A percentile compares a stretch with the other conserved stretches of the same genome.
Conservation (phyloP, 2,329 filamentous ascomycete species). For the Cercospora canescens region DNA sequence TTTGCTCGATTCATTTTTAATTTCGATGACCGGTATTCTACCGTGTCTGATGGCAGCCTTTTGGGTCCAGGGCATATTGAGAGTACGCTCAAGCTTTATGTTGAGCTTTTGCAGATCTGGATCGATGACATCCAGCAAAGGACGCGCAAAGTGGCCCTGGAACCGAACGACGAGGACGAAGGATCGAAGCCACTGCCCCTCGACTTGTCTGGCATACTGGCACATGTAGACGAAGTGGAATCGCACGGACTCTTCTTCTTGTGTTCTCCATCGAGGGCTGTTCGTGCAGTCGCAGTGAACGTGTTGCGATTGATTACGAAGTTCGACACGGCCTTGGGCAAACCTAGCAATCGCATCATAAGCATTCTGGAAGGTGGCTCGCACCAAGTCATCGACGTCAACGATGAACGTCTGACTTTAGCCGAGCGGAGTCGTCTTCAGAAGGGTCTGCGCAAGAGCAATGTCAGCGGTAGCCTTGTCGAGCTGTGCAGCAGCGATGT, state of each 20-base stretch:
- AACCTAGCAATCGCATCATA: constrained; percentile 75
- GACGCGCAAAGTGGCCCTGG: constrained; percentile 68
- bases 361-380: constrained; percentile 90
- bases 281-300: constrained; percentile 86
- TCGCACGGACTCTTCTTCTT: constrained; percentile 96
- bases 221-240: constrained; percentile 94
- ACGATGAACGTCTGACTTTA: constrained; percentile 86
- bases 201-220: constrained; percentile 83
- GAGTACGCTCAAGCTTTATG: constrained; percentile 86
- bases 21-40: constrained; percentile 95
- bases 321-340: constrained; percentile 86
- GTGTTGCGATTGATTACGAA: constrained; percentile 90
- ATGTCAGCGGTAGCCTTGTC: constrained; percentile 80
- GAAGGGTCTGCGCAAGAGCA: constrained; percentile 81
- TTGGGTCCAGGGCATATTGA: constrained; percentile 92
- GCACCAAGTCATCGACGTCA: constrained; percentile 83
- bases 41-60: constrained; percentile 97
- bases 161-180: constrained; percentile 61
- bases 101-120: constrained; percentile 94
- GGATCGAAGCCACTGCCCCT: constrained; percentile 45
- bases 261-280: constrained; percentile 89
- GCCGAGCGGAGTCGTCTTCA: constrained; percentile 91
- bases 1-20: constrained; percentile 98
- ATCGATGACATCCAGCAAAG: constrained; percentile 94
- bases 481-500: constrained; percentile 95